Conservation (phyloP, 2,329 filamentous ascomycete species). For the Colletotrichum orchidophilum region DNA sequence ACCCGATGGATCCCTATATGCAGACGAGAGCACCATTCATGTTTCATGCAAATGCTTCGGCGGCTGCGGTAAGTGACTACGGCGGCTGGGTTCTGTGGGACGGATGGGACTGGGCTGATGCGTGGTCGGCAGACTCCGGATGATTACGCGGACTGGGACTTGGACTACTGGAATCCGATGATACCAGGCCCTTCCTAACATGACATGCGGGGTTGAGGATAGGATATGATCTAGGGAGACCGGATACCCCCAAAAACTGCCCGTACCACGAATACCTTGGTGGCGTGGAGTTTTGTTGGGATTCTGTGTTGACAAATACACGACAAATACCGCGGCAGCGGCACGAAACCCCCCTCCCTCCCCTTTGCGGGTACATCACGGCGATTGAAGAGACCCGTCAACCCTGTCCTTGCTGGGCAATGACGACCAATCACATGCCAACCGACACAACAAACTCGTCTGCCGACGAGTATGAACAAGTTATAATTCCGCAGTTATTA, state of each 20-base stretch:
- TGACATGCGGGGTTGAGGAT: slow-evolving; percentile 3
- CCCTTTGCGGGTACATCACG: background rate
- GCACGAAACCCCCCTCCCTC: background rate
- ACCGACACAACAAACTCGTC: background rate
- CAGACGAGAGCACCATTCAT: slow-evolving; percentile 36
- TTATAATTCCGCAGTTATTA: background rate
- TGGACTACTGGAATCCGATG: slow-evolving; percentile 32
- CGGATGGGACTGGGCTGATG: slow-evolving; percentile 47
- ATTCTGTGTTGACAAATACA: background rate
- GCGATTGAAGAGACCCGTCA: background rate
- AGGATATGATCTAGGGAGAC: background rate
- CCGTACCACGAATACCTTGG: background rate
- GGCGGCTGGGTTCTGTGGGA: slow-evolving; percentile 52
- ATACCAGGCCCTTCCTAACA: slow-evolving; percentile 16
- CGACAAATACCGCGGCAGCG: background rate
- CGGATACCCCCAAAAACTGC: background rate
- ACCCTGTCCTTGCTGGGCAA: background rate
- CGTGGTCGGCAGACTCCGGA: slow-evolving; percentile 32
- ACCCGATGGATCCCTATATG: slow-evolving; percentile 34
- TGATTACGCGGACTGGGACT: slow-evolving; percentile 34
- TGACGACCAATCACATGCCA: background rate
- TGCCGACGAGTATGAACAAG: background rate
- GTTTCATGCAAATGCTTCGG: slow-evolving; percentile 42
- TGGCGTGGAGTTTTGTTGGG: background rate
- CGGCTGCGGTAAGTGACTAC: slow-evolving; percentile 40